Conservation (phyloP, 2,329 filamentous ascomycete species). For the Phyllosticta ampelicida region DNA sequence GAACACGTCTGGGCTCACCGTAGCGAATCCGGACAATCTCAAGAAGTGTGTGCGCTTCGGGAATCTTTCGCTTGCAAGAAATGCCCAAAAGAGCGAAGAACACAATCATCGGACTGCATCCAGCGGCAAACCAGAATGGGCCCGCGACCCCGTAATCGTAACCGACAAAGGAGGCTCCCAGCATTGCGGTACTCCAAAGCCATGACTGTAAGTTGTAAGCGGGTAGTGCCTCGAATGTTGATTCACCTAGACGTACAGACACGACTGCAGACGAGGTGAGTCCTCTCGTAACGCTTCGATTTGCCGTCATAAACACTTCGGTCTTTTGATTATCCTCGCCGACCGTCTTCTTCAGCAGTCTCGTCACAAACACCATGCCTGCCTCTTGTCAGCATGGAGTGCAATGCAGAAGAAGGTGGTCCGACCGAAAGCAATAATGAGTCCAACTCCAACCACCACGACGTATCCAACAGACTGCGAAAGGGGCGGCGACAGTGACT, state of each 20-base stretch:
- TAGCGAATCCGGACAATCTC: slow-evolving; percentile 45
- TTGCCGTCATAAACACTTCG: slow-evolving; percentile 48
- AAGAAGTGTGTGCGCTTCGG: slow-evolving; percentile 44
- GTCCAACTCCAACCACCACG: slow-evolving; percentile 31
- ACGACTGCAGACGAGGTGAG: slow-evolving; percentile 44
- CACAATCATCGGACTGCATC: slow-evolving; percentile 31
- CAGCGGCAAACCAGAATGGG: slow-evolving; percentile 46
- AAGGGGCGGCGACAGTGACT: slow-evolving; percentile 15
- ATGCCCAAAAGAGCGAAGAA: slow-evolving; percentile 45
- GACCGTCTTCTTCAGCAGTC: slow-evolving; percentile 35
- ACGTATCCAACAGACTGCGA: slow-evolving; percentile 32
- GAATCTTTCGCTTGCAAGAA: slow-evolving; percentile 42
- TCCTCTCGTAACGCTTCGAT: slow-evolving; percentile 41
- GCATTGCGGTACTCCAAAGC: slow-evolving; percentile 44
- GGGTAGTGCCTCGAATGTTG: background rate
- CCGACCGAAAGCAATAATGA: slow-evolving; percentile 31
- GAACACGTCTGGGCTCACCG: slow-evolving; percentile 19
- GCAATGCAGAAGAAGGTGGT: background rate
- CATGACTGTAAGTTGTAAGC: slow-evolving; percentile 27
- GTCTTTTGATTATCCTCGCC: slow-evolving; percentile 42
- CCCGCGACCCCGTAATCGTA: slow-evolving; percentile 46
- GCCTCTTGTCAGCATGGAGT: background rate
- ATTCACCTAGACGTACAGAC: background rate
- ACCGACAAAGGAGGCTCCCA: slow-evolving; percentile 41
- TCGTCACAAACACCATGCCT: slow-evolving; percentile 39